Conservation (phyloP, 2,329 filamentous ascomycete genomes). For the Fusarium anthophilum region DNA sequence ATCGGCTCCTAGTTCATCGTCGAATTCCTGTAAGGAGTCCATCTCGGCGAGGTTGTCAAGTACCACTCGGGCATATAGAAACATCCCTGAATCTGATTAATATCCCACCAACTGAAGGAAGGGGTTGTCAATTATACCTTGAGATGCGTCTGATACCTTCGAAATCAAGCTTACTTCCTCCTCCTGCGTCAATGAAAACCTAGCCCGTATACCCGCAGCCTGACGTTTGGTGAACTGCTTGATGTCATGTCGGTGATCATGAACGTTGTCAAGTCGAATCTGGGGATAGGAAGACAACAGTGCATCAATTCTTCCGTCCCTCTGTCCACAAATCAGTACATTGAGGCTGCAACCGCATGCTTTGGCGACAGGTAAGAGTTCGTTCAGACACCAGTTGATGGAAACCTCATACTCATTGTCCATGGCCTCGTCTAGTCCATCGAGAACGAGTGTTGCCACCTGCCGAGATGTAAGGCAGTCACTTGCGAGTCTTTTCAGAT, state of each 20-base stretch:
- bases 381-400: fast-evolving
- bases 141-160: fast-evolving
- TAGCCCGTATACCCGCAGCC: fast-evolving
- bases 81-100: background rate
- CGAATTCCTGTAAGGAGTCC: background rate
- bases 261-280: fast-evolving
- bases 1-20: background rate
- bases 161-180: fast-evolving
- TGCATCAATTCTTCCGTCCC: background rate
- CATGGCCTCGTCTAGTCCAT: background rate
- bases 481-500: fast-evolving
- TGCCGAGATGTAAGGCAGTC: background rate
- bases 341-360: fast-evolving
- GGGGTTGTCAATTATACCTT: too few species aligned
- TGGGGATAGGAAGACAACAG: fast-evolving
- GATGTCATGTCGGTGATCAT: fast-evolving
- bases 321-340: background rate
- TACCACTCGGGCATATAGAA: background rate
- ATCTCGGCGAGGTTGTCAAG: fast-evolving
- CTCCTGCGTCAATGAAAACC: fast-evolving
- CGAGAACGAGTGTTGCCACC: fast-evolving
- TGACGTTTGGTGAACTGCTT: fast-evolving
- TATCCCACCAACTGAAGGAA: too few species aligned
- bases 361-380: fast-evolving
- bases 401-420: fast-evolving